Evolutionary conservation across 2,329 filamentous ascomycete genomes (phyloP), one percentile per base, ranked within the genome.

Genomic region (Eutypella sp.): DNA sequence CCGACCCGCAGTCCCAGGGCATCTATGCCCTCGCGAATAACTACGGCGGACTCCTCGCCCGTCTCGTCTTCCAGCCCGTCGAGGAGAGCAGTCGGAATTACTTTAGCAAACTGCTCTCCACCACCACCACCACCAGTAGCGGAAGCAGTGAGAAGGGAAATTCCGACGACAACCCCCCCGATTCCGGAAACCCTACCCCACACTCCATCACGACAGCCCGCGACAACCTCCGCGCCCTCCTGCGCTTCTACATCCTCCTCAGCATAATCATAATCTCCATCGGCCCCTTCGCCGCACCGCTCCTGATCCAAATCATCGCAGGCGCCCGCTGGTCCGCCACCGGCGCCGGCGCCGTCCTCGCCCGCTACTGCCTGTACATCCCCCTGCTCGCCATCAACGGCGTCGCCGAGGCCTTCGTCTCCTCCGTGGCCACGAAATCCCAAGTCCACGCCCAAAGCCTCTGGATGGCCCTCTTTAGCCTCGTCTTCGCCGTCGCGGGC

Each of bases 11-110:
- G 36, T 86, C 91, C 4, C 93, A 97, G 69, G 93, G 93, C 13
- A 83, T 89, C 29, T 99, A 97, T 61, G 89, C 91, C 0, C 76
- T 99, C 5, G 93, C 92, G 43, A 90, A 90, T 57, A 99, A 97
- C 66, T 99, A 93, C 63, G 93, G 93, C 19, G 88, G 91, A 2
- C 78, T 99, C 0, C 71, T 95, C 23, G 93, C 93, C 0, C 81
- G 93, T 3, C 81, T 97, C 52, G 71, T 99, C 42, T 92, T 99
- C 64, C 93, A 97, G 60, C 95, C 93, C 7, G 82, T 99, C 48
- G 93, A 99, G 66, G 95, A 99, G 67, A 92, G 86, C 63, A 91
- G 87, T 52, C 85, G 95, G 33, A 90, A 85, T 60, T 84, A 96
- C 61, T 96, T 97, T 49, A 91, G 89, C 43, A 86, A 86, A 27